Base-by-base conservation (phyloP, 257 asterid species). In the Gentiana dahurica region DNA sequence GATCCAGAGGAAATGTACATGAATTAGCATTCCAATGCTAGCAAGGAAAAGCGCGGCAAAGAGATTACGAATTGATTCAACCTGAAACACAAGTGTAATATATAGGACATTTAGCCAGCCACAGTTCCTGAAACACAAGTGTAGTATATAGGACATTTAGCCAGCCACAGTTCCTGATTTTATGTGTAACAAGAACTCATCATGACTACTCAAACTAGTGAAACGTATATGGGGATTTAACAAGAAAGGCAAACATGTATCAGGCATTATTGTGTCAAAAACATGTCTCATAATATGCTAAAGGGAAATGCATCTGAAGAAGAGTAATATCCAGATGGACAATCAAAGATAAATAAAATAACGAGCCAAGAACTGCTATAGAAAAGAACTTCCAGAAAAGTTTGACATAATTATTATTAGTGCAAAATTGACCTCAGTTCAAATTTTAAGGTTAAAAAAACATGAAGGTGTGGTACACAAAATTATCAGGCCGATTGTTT, bases 11-110 rank as follows among this genome's bases (percentile, higher is more conserved):
- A 90, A 90, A 38, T 90, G 95, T 61, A 90, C 89, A 36, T 87
- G 77, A 84, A 87, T 87, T 65, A 90, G 89, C 98, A 90, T 87
- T 58, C 98, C 98, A 34, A 90, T 90, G 58, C 98, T 87, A 63
- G 98, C 83, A 35, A 90, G 95, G 78, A 90, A 90, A 56, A 90
- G 91, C 52, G 98, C 98, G 53, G 98, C 91, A 74, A 90, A 90
- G 65, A 90, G 81, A 74, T 90, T 90, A 60, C 98, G 98, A 58
- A 90, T 82, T 38, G 98, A 93, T 70, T 90, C 98, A 71, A 90
- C 98, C 98, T 90, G 75, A 84, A 78, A 69, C 53, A 59, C 46
- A 41, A 4, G 8, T 5, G 46, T 41, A 3, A 10, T 10, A 41
- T 2, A 41, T 58, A 50, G 34, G 33, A 50, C 5, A 58, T 53